Evolutionary conservation across 352 stramenopile genomes (phyloP), one percentile per base, ranked within the genome.

Genomic region (Hyaloperonospora brassicae): DNA sequence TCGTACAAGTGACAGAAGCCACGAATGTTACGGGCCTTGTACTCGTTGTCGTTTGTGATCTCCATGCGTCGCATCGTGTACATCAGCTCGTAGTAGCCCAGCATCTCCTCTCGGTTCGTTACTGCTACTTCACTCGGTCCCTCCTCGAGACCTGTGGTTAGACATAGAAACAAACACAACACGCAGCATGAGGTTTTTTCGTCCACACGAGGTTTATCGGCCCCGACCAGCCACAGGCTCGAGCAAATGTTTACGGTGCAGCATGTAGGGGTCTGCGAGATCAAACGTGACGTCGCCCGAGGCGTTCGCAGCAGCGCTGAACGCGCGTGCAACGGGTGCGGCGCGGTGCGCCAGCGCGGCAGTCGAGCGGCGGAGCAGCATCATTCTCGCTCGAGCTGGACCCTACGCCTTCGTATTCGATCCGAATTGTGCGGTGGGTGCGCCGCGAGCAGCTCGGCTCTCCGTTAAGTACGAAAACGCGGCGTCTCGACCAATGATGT

Each of bases 1-100:
- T 99, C 97, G 79, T 99, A 99, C 66, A 99, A 73, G 73, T 99
- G 97, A 77, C 97, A 99, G 68, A 99, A 99, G 42, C 97, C 97
- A 57, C 96, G 95, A 74, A 99, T 99, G 57, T 69, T 93, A 42
- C 89, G 84, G 31, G 89, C 85, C 89, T 99, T 99, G 88, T 99
- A 99, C 76, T 99, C 96, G 59, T 98, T 99, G 73, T 99, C 97
- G 66, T 96, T 98, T 10, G 97, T 98, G 73, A 99, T 99, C 80
- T 99, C 97, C 97, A 99, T 99, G 52, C 97, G 92, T 61, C 97
- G 93, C 94, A 99, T 99, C 13, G 89, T 98, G 89, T 99, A 99
- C 97, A 99, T 99, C 46, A 98, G 68, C 70, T 96, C 82, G 73
- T 99, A 98, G 73, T 98, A 98, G 12, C 66, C 62, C 48, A 98